Percentiles rank a stretch among this genome's conserved stretches.
Conservation (phyloP, 768 basidiomycete species). For the Coprinopsis strossmayeri region DNA sequence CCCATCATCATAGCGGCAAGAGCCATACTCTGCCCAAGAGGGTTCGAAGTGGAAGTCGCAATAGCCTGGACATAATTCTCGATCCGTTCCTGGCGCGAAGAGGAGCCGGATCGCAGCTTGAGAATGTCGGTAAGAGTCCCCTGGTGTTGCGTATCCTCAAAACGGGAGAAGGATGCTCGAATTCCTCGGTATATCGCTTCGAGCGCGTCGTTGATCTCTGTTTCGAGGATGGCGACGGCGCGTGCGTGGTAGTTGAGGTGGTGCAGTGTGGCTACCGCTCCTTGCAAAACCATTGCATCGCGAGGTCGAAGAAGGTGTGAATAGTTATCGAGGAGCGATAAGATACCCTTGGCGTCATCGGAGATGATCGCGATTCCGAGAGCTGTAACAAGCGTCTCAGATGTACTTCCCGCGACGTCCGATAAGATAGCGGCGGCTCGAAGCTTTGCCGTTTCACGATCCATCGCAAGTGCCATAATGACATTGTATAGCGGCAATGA, state of each 20-base stretch:
- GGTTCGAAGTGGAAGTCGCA: slow-evolving; percentile 28
- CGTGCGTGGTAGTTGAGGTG: slow-evolving; percentile 20
- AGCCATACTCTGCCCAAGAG: slow-evolving; percentile 42
- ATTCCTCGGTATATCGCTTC: slow-evolving; percentile 37
- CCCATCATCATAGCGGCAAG: slow-evolving; percentile 63
- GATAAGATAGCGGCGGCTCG: slow-evolving; percentile 26
- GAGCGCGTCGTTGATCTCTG: slow-evolving; percentile 44
- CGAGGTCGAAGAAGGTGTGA: slow-evolving; percentile 55
- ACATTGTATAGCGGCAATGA: slow-evolving; percentile 37
- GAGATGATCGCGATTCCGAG: slow-evolving; percentile 43
- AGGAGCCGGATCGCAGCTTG: slow-evolving; percentile 29
- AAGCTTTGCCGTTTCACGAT: slow-evolving; percentile 23
- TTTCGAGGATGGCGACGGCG: slow-evolving; percentile 40
- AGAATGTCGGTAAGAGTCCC: slow-evolving; percentile 40
- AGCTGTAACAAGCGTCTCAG: slow-evolving; percentile 48
- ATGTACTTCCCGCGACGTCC: slow-evolving; percentile 38
- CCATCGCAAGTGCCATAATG: slow-evolving; percentile 29
- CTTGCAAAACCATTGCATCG: slow-evolving; percentile 41
- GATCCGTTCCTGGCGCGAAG: slow-evolving; percentile 39
- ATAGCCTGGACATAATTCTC: slow-evolving; percentile 47
- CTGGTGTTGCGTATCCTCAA: slow-evolving; percentile 34
- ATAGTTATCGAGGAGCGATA: slow-evolving; percentile 37
- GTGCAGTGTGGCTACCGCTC: slow-evolving; percentile 34
- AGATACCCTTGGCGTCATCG: slow-evolving; percentile 26
- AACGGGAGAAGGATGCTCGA: slow-evolving; percentile 37